A percentile compares a stretch with the other conserved stretches of the same genome.
Evolutionary conservation across 2,329 filamentous ascomycete genomes (phyloP).

Genomic region (Graphium sp.): DNA sequence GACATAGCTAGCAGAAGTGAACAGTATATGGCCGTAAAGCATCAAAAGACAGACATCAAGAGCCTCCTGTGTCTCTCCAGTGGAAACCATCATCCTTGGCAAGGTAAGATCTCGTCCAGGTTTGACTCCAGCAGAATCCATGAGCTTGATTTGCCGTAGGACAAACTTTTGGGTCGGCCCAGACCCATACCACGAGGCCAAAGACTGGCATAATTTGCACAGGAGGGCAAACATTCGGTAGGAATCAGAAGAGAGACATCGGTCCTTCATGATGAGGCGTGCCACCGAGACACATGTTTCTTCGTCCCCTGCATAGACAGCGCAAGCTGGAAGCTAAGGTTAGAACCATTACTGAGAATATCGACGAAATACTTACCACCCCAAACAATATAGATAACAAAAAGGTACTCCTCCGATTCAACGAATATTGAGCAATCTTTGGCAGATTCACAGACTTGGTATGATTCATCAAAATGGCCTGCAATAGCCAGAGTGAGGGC

Average conservation of each 20-base stretch:
- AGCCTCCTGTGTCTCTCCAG: conserved; percentile 15
- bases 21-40: conserved; percentile 81
- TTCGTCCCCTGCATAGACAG: conserved; percentile 64
- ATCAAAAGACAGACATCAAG: conserved; percentile 72
- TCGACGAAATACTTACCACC: conserved; percentile 34
- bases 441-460: conserved; percentile 63
- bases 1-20: conserved; percentile 66
- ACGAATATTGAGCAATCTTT: conserved; percentile 71
- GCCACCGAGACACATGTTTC: conserved; percentile 56
- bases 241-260: conserved; percentile 62
- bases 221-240: conserved; percentile 71
- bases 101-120: no score
- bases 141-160: conserved; percentile 75
- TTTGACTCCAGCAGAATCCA: conserved; percentile 60
- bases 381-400: conserved; percentile 63
- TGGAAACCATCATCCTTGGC: conserved; percentile 13
- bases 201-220: conserved; percentile 60
- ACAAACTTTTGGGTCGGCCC: conserved; percentile 82
- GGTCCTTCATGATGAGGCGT: conserved; percentile 72
- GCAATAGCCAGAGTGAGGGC: conserved; percentile 57
- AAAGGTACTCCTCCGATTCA: conserved; percentile 47
- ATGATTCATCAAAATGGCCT: conserved; percentile 54
- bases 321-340: conserved; percentile 42
- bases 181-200: conserved; percentile 59
- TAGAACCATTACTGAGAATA: background rate